These are phyloP conservation scores for Xylaria digitata DNA, from an alignment of 2,329 filamentous ascomycete genomes.

Conservation along the genomic window DNA sequence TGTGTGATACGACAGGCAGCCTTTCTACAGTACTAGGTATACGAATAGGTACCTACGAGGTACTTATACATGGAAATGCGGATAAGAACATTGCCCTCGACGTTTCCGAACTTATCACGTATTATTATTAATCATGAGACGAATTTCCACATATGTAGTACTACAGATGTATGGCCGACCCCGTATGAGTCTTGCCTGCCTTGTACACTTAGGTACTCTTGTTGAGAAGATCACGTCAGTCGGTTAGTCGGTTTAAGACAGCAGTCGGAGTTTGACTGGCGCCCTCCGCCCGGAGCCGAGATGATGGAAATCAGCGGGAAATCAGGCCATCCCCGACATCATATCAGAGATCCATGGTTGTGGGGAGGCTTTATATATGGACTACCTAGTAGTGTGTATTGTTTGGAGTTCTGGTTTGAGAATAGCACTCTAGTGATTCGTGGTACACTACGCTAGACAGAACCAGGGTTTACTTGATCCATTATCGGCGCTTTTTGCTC, in stretches of 20 bases:
- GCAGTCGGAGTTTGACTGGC: neutral
- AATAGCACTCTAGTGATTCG: neutral
- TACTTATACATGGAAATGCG: no score
- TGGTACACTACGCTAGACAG: neutral
- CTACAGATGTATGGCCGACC: neutral
- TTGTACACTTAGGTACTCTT: no score
- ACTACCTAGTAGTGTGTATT: no score
- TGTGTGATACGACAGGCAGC: neutral
- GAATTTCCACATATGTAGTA: neutral
- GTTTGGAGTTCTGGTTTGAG: neutral
- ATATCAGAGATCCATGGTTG: conserved; percentile 15
- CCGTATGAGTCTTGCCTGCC: neutral
- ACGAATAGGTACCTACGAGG: no score
- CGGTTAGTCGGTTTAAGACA: conserved; percentile 8
- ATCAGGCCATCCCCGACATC: conserved; percentile 27
- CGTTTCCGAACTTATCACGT: no score
- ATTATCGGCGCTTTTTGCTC: conserved; percentile 15
- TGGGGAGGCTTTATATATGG: conserved; percentile 27
- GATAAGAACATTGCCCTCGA: no score
- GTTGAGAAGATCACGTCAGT: conserved; percentile 24
- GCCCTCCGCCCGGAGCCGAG: conserved; percentile 20
- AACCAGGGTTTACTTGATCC: conserved; percentile 14
- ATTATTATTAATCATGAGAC: conserved; percentile 2
- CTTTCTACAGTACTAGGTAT: neutral
- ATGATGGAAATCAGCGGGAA: conserved; percentile 21